Conservation (phyloP, 164 flowering plant genomes). For the Umbellularia californica region DNA sequence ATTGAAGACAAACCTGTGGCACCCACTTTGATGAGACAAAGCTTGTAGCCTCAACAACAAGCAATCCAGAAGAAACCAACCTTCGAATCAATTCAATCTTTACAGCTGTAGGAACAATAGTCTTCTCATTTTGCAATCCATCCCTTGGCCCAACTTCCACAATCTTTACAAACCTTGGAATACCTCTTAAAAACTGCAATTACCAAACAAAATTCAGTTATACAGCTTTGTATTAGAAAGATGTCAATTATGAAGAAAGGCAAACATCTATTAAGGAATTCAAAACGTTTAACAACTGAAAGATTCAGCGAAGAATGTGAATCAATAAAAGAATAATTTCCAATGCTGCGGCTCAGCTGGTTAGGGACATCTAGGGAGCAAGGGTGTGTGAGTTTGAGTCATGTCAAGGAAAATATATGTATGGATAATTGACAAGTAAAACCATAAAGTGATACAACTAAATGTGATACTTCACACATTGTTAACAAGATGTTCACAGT, state of each 20-base stretch:
- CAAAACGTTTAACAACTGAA: neutral
- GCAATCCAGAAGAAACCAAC: constrained; percentile 72
- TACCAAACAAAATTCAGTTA: neutral
- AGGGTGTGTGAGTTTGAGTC: no score
- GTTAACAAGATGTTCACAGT: no score
- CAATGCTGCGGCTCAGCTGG: no score
- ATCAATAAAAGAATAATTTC: neutral
- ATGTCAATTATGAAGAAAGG: neutral
- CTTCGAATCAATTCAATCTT: constrained; percentile 78
- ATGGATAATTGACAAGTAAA: neutral
- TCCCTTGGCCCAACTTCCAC: constrained; percentile 99
- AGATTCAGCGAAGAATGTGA: neutral
- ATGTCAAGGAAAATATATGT: neutral
- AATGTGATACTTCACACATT: neutral
- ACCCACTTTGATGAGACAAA: constrained; percentile 99
- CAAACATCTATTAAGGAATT: neutral
- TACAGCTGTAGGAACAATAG: constrained; percentile 68
- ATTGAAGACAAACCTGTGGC: constrained; percentile 66
- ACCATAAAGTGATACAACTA: no score
- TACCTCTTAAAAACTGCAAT: constrained; percentile 53
- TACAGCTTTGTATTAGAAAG: neutral
- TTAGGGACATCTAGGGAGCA: no score
- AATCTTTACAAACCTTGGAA: constrained; percentile 82
- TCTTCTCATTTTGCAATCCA: constrained; percentile 97
- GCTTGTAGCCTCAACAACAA: constrained; percentile 95